Conservation (phyloP, 805 yeast genomes). For the Wickerhamomyces ciferrii region DNA sequence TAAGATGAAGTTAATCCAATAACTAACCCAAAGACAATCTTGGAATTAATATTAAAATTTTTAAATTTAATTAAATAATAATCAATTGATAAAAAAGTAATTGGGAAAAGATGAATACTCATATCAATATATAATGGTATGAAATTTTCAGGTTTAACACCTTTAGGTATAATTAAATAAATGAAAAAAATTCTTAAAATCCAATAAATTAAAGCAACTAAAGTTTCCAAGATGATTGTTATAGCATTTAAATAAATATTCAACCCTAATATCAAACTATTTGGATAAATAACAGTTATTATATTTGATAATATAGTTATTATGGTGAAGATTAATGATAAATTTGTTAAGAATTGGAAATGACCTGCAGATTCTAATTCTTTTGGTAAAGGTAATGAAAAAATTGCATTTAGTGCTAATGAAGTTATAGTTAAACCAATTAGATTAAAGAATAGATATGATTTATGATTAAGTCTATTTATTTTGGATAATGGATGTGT, state of each 20-base stretch:
- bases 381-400: constrained; percentile 36
- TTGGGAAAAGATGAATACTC: constrained; percentile 56
- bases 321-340: constrained; percentile 47
- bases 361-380: constrained; percentile 54
- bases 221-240: constrained; percentile 51
- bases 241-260: constrained; percentile 33
- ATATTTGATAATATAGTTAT: constrained; percentile 33
- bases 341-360: constrained; percentile 66
- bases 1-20: constrained; percentile 38
- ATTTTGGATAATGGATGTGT: background rate
- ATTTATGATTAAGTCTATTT: background rate
- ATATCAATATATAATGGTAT: constrained; percentile 51
- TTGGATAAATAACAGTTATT: constrained; percentile 27
- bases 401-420: background rate
- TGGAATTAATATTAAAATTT: constrained; percentile 31
- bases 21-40: constrained; percentile 36
- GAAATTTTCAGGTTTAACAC: constrained; percentile 17
- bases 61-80: constrained; percentile 47
- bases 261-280: background rate
- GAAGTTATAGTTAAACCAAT: background rate
- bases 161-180: constrained; percentile 38
- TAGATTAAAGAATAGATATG: constrained; percentile 1
- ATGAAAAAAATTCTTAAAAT: constrained; percentile 50
- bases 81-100: constrained; percentile 45
- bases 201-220: constrained; percentile 69